phyloP scores from a whole-genome alignment of 2,329 filamentous ascomycete genomes.

The Penicillium sp. region DNA sequence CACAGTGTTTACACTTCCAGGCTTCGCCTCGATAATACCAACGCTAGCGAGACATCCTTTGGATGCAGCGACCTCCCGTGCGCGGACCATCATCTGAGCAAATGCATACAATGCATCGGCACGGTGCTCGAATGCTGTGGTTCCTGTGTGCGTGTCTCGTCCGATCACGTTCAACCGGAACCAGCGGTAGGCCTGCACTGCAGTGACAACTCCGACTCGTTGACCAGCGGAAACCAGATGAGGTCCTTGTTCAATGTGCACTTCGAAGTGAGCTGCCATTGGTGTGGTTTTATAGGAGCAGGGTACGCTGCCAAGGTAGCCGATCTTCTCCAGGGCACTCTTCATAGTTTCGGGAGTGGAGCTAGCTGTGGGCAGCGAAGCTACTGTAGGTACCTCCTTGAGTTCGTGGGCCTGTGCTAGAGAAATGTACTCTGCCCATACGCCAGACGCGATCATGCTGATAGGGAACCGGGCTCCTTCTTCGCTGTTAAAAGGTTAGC shows the following conservation, averaged over 20 bases:
- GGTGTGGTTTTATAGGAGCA: constrained; percentile 60
- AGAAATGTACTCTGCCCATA: constrained; percentile 68
- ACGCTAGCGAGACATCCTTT: constrained; percentile 66
- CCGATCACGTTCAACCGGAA: constrained; percentile 66
- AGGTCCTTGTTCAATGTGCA: constrained; percentile 82
- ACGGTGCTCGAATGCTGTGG: constrained; percentile 66
- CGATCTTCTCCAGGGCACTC: constrained; percentile 69
- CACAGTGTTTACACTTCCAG: constrained; percentile 72
- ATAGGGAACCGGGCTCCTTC: constrained; percentile 76
- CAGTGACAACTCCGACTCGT: constrained; percentile 68
- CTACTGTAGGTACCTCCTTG: constrained; percentile 57
- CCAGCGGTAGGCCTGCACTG: constrained; percentile 75
- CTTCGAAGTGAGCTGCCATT: constrained; percentile 73
- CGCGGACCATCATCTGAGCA: constrained; percentile 65
- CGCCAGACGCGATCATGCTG: constrained; percentile 70
- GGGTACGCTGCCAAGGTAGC: constrained; percentile 60
- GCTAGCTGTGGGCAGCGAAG: constrained; percentile 45
- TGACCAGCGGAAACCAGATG: constrained; percentile 65
- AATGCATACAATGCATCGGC: constrained; percentile 69
- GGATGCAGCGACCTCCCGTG: constrained; percentile 61
- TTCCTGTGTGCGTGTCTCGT: constrained; percentile 71
- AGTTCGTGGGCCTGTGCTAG: constrained; percentile 62
- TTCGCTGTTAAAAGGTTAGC: constrained; percentile 54
- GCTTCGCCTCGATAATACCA: constrained; percentile 65
- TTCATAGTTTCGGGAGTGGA: constrained; percentile 63